Evolutionary conservation across 2,329 filamentous ascomycete genomes (phyloP), one percentile per base, ranked within the genome.

Genomic region (Fusarium sp.): DNA sequence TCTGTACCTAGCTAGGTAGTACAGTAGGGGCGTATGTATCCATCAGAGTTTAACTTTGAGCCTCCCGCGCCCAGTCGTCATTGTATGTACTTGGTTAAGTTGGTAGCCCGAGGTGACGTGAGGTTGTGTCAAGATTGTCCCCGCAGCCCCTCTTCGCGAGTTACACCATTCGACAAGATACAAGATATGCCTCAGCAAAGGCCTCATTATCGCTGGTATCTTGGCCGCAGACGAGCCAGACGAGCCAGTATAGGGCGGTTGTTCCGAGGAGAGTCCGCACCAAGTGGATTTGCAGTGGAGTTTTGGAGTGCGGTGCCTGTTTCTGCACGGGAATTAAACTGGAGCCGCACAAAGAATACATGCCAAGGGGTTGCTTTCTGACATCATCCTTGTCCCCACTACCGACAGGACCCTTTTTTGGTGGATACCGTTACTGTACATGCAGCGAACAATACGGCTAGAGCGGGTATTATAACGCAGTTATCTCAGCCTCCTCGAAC

Each of bases 321-420:
- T 51, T 63, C 55, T 63, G 17, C 33, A 63, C 58, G 60, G 58
- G 60, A 63, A 63, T 58, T 63, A 64, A 63, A 63, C 27, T 58
- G 53, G 53, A 41, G 51, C 25, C 29, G 37, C 35, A 29, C 21
- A 9, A 56, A 15, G 46, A 51, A 41, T 23, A 43, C 53, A 51
- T 60, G 58, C 58, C 53, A 51, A 56, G 60, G 49, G 58, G 52
- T 58, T 27, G 43, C 15, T 59, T 53, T 54, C 58, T 70, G 67
- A 70, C 67, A 70, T 70, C 67, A 70, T 70, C 40, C 43, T 41
- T 60, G 66, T 65, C 37, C 51, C 65, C 65, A 67, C 59, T 64
- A 23, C 58, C 51, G 60, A 8, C 21, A 36, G 43, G 55, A 57
- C 62, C 61, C 56, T 63, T 63, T 61, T 58, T 58, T 17, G 29